phyloP scores from a whole-genome alignment of 1,139 yeast species.

The Saccharomycopsis phalli region DNA sequence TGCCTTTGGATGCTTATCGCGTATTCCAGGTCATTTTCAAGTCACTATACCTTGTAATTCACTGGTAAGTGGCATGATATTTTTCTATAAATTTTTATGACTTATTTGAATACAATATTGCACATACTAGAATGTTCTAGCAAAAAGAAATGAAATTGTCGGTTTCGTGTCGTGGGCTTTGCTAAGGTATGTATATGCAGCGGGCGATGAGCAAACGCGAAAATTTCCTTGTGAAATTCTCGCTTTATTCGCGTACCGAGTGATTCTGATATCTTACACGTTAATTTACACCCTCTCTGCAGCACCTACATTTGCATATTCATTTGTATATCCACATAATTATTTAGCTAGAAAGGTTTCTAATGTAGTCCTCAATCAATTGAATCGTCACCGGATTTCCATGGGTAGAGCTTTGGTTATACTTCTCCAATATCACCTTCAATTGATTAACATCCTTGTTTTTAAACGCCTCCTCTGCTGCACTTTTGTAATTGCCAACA shows the following conservation, averaged over 20 bases:
- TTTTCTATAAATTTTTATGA: no score
- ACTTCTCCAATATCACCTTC: constrained; percentile 26
- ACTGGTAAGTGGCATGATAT: no score
- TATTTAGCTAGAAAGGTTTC: constrained; percentile 16
- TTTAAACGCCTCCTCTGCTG: constrained; percentile 52
- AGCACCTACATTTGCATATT: no score
- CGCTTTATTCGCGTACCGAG: no score
- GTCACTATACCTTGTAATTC: no score
- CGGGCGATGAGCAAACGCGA: constrained; percentile 1
- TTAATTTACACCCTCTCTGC: no score
- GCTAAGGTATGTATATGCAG: background rate
- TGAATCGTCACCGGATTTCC: constrained; percentile 26
- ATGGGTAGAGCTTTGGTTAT: constrained; percentile 7
- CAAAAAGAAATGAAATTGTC: no score
- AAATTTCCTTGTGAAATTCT: no score
- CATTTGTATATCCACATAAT: background rate
- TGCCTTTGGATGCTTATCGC: background rate
- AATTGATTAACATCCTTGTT: constrained; percentile 43
- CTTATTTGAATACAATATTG: no score
- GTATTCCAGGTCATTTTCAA: background rate
- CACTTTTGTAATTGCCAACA: constrained; percentile 46
- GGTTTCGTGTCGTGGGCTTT: background rate
- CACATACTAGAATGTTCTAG: no score
- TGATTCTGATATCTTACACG: no score
- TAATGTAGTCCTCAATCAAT: constrained; percentile 27